Base-by-base conservation (phyloP, 495 filamentous ascomycete species). In the Tuber aestivum region DNA sequence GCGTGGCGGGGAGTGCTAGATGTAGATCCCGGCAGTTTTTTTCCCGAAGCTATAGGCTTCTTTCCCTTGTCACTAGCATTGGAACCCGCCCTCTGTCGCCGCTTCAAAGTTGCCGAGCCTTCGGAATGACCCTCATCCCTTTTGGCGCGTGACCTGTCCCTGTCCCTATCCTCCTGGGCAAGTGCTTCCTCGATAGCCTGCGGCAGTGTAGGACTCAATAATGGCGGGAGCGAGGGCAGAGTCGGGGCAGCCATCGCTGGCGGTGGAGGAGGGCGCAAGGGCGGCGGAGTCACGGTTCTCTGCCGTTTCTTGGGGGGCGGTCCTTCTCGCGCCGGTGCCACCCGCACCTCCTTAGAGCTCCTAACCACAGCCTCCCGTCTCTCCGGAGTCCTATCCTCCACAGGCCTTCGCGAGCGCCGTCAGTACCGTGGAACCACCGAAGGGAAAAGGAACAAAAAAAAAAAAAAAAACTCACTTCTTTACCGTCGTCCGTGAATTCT, bases 141-240 rank as follows among this genome's bases (percentile, higher is more conserved):
- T 41, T 73, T 74, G 27, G 44, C 74, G 61, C 78, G 78, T 81
- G 75, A 77, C 70, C 75, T 78, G n/a, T 65, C 48, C 48, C 48
- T 56, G 23, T 56, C 42, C 23, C 76, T 75, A 37, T 82, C 76
- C 41, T 78, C 74, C 23, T 72, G 40, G 23, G 75, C 72, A 40
- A 83, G 76, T 42, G 81, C 81, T 16, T 83, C 81, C 45, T 83
- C 81, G 50, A 83, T 71, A 70, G 73, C 70, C 61, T 77, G 78
- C 42, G 81, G 81, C 7, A 83, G 74, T 40, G 81, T 83, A 70
- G 81, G 81, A 44, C 81, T 83, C 35, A 83, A 74, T 32, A 83
- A 44, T 7, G 81, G 81, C 37, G 81, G 81, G 70, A 83, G 50
- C 12, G 71, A 41, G 27, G 72, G 78, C 35, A 77, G 72, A 37